Percentiles rank a stretch among this genome's conserved stretches.
These are phyloP conservation scores for Xylaria flabelliformis DNA, from an alignment of 495 filamentous ascomycete species.

Conservation along the genomic window DNA sequence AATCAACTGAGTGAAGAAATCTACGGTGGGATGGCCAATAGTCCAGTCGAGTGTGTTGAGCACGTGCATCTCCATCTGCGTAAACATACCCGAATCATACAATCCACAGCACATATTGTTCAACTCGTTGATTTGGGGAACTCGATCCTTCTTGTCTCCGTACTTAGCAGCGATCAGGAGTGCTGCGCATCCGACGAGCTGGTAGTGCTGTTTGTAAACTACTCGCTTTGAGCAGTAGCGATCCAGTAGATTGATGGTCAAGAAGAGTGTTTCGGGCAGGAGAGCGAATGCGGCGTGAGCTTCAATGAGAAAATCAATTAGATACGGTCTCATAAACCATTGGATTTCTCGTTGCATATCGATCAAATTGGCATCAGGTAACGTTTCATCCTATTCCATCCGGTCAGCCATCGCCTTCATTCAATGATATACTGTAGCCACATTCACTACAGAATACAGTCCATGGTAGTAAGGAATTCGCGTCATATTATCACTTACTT, in stretches of 20 bases:
- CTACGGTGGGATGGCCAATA: slow-evolving; percentile 93
- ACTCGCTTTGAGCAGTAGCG: slow-evolving; percentile 96
- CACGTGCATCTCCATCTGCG: slow-evolving; percentile 99
- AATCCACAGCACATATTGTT: slow-evolving; percentile 99
- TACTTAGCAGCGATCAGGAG: slow-evolving; percentile 98
- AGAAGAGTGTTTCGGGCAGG: slow-evolving; percentile 90
- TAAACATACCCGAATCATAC: slow-evolving; percentile 99
- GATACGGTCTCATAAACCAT: slow-evolving; percentile 99
- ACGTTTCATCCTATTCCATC: slow-evolving; percentile 73
- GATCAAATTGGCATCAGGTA: slow-evolving; percentile 95
- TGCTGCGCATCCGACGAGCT: slow-evolving; percentile 94
- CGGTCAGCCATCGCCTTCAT: slow-evolving; percentile 18
- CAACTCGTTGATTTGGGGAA: slow-evolving; percentile 92
- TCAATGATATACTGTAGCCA: slow-evolving; percentile 21
- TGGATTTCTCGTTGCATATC: slow-evolving; percentile 99
- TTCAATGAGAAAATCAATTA: slow-evolving; percentile 98
- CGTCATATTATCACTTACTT: slow-evolving; percentile 61
- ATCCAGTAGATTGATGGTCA: slow-evolving; percentile 95
- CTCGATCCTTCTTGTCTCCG: slow-evolving; percentile 95
- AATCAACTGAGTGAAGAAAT: slow-evolving; percentile 84
- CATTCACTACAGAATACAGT: neutral
- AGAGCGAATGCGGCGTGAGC: slow-evolving; percentile 94
- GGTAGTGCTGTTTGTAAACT: slow-evolving; percentile 99
- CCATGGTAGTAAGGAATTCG: neutral
- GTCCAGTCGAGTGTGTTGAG: slow-evolving; percentile 96